Base-by-base conservation (phyloP, 352 stramenopile genomes). In the Phytophthora macrochlamydospora region DNA sequence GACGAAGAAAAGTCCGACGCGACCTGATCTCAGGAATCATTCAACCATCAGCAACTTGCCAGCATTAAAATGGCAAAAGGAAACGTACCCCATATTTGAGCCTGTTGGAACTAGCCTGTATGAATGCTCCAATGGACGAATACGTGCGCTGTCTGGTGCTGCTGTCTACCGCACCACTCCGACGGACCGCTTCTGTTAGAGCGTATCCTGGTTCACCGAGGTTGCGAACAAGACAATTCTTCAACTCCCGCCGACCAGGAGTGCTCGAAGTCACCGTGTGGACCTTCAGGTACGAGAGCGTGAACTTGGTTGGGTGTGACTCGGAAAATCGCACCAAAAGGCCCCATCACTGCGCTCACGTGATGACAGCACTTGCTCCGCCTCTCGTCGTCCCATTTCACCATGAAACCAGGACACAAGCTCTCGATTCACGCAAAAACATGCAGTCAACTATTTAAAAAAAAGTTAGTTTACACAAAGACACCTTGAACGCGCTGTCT, bases 301-400 rank as follows among this genome's bases (percentile, higher is more conserved):
- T 90, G 62, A 94, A 92, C 45, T 89, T 88, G 11, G 78, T 78
- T 37, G 86, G 86, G 9, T 92, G 86, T 8, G 83, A 90, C 65
- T 94, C 86, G 40, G 83, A 92, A 67, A 93, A 94, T 43, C 87
- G 72, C 43, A 94, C 69, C 42, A 92, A 71, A 94, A 94, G 31
- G 86, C 71, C 13, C 84, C 86, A 52, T 94, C 86, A 12, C 75
- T 71, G 8, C 68, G 43, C 46, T 56, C 59, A n/a, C 24, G 49
- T 3, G 56, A 42, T 1, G 76, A 56, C 4, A 92, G 59, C 30
- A 82, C 55, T 1, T 57, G 51, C 33, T 94, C 84, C 0, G 84
- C 75, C 12, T 90, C 78, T 3, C 66, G 58, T 7, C 86, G 65
- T 2, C 73, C 75, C 45, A 92, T 71, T 32, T 78, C 70, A 29